A percentile compares a stretch with the other conserved stretches of the same genome.
phyloP scores from a whole-genome alignment of 805 yeast genomes.

The Starmerella riodocensis region DNA sequence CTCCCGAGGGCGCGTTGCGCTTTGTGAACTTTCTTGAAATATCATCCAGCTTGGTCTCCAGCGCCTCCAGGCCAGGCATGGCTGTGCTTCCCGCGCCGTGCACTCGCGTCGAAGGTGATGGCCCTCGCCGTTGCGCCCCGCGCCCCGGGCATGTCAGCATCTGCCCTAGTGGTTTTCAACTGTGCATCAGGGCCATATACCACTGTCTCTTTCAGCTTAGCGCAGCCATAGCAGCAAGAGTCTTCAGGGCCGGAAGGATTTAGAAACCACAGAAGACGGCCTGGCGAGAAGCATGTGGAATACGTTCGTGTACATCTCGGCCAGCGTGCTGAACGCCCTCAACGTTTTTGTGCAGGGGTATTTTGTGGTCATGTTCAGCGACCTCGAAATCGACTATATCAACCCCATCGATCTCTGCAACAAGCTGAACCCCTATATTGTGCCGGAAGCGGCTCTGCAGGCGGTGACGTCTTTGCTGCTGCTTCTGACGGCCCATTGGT shows the following conservation, averaged over 20 bases:
- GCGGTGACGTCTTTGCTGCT: constrained; percentile 49
- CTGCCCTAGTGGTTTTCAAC: too few species aligned
- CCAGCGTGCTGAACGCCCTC: constrained; percentile 6
- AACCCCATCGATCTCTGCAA: constrained; percentile 70
- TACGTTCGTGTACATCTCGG: constrained; percentile 3
- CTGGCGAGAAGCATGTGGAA: constrained; percentile 15
- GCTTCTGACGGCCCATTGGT: constrained; percentile 84
- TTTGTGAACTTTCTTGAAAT: constrained; percentile 9
- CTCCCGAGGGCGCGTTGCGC: constrained; percentile 1
- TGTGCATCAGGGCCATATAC: too few species aligned
- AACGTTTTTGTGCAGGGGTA: constrained; percentile 15
- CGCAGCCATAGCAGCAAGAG: too few species aligned
- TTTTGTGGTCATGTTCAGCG: constrained; percentile 15
- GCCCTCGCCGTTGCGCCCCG: too few species aligned
- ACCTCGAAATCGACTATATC: constrained; percentile 18
- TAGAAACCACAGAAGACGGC: too few species aligned
- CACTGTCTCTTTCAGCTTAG: too few species aligned
- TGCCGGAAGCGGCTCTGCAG: constrained; percentile 82
- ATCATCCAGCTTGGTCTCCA: constrained; percentile 2
- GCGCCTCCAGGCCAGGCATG: background rate
- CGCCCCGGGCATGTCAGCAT: too few species aligned
- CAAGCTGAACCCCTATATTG: constrained; percentile 69
- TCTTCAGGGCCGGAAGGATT: too few species aligned
- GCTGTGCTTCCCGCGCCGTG: too few species aligned
- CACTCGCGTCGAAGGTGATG: too few species aligned